Percentiles rank a stretch among this genome's conserved stretches.
Conservation (phyloP, 176 grass and related monocot genomes). For the Echinochloa phyllopogon region DNA sequence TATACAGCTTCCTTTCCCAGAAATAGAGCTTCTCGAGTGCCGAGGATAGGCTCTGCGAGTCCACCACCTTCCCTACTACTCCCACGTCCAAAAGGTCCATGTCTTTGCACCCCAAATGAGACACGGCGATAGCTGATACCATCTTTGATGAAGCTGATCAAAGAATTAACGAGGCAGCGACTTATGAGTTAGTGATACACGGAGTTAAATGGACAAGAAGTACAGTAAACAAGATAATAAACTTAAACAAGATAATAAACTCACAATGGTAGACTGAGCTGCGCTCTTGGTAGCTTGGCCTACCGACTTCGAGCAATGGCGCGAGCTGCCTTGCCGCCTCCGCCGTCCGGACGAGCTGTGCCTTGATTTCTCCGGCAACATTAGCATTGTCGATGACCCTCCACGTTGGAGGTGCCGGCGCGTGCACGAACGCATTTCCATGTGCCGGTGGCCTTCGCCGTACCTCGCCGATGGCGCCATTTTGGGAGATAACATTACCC, state of each 20-base stretch:
- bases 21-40: constrained; percentile 84
- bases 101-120: constrained; percentile 49
- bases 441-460: constrained; percentile 26
- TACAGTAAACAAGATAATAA: constrained; percentile 18
- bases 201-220: constrained; percentile 9
- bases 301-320: constrained; percentile 73
- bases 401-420: neutral
- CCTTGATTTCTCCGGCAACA: constrained; percentile 62
- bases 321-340: constrained; percentile 60
- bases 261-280: constrained; percentile 68
- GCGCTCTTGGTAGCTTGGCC: constrained; percentile 57
- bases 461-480: constrained; percentile 34
- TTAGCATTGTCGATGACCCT: constrained; percentile 30
- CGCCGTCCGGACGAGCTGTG: constrained; percentile 61
- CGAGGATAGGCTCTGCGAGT: constrained; percentile 52
- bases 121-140: constrained; percentile 53
- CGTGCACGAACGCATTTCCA: constrained; percentile 1
- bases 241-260: constrained; percentile 41
- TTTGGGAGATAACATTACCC: constrained; percentile 39
- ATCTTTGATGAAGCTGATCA: constrained; percentile 67
- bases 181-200: constrained; percentile 7
- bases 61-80: constrained; percentile 50
- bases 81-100: constrained; percentile 56
- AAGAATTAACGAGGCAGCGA: constrained; percentile 35
- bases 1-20: constrained; percentile 94